These are phyloP conservation scores for Penicillium sclerotigenum DNA, from an alignment of 2,329 filamentous ascomycete species.

Conservation along the genomic window DNA sequence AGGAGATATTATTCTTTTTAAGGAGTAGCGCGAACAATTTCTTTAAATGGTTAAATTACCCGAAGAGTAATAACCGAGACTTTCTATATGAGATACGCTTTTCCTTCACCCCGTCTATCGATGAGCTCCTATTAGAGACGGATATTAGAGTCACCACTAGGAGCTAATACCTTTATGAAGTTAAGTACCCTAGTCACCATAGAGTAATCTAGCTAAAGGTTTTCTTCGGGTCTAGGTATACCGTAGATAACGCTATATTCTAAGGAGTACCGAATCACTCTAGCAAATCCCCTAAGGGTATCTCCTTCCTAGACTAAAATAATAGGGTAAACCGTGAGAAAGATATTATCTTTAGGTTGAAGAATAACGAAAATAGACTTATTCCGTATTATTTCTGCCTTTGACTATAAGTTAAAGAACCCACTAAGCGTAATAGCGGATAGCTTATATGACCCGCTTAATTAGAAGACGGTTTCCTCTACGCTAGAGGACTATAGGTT, in stretches of 20 bases:
- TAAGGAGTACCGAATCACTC: background rate
- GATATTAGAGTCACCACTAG: background rate
- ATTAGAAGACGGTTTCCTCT: constrained; percentile 12
- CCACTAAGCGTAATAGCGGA: constrained; percentile 1
- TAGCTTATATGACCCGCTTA: constrained; percentile 2
- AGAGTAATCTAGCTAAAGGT: constrained; percentile 11
- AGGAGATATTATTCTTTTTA: constrained; percentile 2
- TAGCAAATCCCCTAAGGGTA: background rate
- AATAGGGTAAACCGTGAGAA: constrained; percentile 8
- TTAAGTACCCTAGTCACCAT: constrained; percentile 5
- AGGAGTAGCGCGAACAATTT: constrained; percentile 1
- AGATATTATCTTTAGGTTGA: constrained; percentile 5
- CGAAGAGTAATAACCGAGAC: constrained; percentile 1
- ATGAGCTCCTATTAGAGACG: constrained; percentile 2
- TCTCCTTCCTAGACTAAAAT: constrained; percentile 12
- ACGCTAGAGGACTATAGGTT: constrained; percentile 11
- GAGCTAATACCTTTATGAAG: background rate
- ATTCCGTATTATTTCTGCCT: constrained; percentile 5
- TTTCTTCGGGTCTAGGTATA: constrained; percentile 3
- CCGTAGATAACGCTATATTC: background rate
- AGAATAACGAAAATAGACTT: constrained; percentile 16
- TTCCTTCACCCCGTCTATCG: background rate
- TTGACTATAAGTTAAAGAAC: constrained; percentile 9
- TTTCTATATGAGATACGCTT: background rate
- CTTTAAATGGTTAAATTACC: constrained; percentile 1